A percentile compares a stretch with the other conserved stretches of the same genome.
Conservation (phyloP, 306 rosid species). For the Pyrus pyrifolia region DNA sequence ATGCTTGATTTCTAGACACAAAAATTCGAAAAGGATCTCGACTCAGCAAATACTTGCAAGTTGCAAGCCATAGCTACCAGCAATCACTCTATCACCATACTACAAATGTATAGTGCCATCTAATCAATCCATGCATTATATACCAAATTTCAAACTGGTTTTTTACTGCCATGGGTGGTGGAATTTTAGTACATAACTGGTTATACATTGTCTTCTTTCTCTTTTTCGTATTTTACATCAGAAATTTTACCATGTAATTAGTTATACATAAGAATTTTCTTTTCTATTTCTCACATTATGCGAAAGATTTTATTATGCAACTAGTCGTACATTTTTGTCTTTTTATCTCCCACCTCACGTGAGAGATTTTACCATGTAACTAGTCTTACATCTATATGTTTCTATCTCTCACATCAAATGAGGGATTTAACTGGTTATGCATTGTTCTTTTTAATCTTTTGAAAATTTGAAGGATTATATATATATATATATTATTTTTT, state of each 20-base stretch:
- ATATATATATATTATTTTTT: too few relatives aligned
- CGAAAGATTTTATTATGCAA: not conserved
- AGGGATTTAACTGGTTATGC: not conserved
- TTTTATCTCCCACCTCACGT: too few relatives aligned
- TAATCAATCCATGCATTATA: conserved; percentile 26
- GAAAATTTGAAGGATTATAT: not conserved
- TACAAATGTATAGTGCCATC: conserved; percentile 14
- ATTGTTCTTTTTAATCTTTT: too few relatives aligned
- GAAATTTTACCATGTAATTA: too few relatives aligned
- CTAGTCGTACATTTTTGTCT: not conserved
- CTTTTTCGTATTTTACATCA: too few relatives aligned
- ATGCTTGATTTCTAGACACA: too few relatives aligned
- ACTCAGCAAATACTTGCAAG: not conserved
- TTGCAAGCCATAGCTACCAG: conserved; percentile 20
- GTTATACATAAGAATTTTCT: too few relatives aligned
- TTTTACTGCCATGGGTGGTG: not conserved
- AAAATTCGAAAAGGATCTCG: too few relatives aligned
- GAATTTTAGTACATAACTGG: not conserved
- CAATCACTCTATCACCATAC: conserved; percentile 12
- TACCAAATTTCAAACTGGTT: conserved; percentile 10
- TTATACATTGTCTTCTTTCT: too few relatives aligned
- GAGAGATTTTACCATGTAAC: not conserved
- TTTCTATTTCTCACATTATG: too few relatives aligned
- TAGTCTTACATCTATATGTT: not conserved
- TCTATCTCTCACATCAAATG: not conserved